Evolutionary conservation across 2,329 filamentous ascomycete genomes (phyloP).

Genomic region (Aspergillus brasiliensis): DNA sequence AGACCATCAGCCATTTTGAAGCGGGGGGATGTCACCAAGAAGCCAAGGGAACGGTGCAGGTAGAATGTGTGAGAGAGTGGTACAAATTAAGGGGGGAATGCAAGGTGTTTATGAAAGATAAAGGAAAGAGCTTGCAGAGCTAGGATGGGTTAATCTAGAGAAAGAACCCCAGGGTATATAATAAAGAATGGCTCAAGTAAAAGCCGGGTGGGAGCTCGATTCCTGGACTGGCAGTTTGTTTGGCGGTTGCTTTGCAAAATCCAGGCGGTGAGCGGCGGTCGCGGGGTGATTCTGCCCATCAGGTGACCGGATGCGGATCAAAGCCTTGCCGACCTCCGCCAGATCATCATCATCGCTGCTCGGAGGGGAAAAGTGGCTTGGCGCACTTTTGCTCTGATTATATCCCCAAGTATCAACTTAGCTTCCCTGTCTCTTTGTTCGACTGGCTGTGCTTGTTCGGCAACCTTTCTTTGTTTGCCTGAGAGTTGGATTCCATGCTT

Average conservation of each 20-base stretch:
- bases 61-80: neutral
- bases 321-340: conserved; percentile 22
- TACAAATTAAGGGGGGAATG: neutral
- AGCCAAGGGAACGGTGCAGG: neutral
- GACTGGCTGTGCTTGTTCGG: conserved; percentile 1
- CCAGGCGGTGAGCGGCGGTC: conserved; percentile 30
- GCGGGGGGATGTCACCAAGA: conserved; percentile 10
- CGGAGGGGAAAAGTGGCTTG: conserved; percentile 26
- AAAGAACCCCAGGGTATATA: neutral
- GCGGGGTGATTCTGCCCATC: conserved; percentile 30
- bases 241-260: conserved; percentile 31
- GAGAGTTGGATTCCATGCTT: neutral
- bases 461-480: neutral
- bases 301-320: conserved; percentile 25
- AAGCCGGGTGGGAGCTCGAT: conserved; percentile 24
- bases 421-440: conserved; percentile 9
- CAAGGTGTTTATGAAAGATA: neutral
- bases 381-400: conserved; percentile 22
- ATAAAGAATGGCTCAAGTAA: conserved; percentile 8
- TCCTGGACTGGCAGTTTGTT: conserved; percentile 38
- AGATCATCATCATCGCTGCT: conserved; percentile 26
- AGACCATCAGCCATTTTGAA: conserved; percentile 62
- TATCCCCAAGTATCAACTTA: conserved; percentile 13
- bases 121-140: conserved; percentile 3
- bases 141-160: neutral